Evolutionary conservation across 495 filamentous ascomycete species (phyloP), one percentile per base, ranked within the genome.

Genomic region (Penicillium salamii): DNA sequence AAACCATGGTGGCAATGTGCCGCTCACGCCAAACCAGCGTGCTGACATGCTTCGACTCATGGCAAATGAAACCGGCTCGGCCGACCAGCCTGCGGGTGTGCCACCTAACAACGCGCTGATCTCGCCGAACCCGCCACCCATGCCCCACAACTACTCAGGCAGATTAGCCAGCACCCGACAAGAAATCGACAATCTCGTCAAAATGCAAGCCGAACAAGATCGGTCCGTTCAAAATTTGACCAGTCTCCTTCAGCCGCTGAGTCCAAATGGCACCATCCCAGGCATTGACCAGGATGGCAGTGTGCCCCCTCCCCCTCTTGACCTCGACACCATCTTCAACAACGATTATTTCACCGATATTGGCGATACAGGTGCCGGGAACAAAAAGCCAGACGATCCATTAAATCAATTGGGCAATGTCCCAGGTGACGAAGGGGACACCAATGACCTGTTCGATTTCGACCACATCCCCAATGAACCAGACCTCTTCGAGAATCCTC

Each of bases 21-120:
- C 86, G 20, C 78, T 95, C 20, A 91, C 85, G 17, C 75, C 81
- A 36, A 84, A 90, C 45, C 85, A 95, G 57, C 86, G 90, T 1
- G 85, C 84, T 54, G 78, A 85, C 50, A 87, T 93, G 81, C 79
- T 95, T 43, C 82, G 80, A 43, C 78, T 90, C 32, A 92, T 96
- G 76, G 87, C 87, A 43, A 75, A 75, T 52, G 71, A 78, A 33
- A 66, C 66, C 31, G 68, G 52, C 45, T 41, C 61, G 0, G 53
- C 52, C 5, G 61, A 74, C 15, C 57, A 68, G 7, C 57, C 60
- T 29, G 48, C 55, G 32, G 41, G 55, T 9, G 39, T 53, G 8
- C 40, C 59, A 36, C 37, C 66, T 24, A 76, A 77, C 57, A 78
- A 78, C 50, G 80, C 84, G 12, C 70, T 87, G 21, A 77, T 86